Base-by-base conservation (phyloP, 192 early-diverging fungal species). In the Backusella tarrabulga region DNA sequence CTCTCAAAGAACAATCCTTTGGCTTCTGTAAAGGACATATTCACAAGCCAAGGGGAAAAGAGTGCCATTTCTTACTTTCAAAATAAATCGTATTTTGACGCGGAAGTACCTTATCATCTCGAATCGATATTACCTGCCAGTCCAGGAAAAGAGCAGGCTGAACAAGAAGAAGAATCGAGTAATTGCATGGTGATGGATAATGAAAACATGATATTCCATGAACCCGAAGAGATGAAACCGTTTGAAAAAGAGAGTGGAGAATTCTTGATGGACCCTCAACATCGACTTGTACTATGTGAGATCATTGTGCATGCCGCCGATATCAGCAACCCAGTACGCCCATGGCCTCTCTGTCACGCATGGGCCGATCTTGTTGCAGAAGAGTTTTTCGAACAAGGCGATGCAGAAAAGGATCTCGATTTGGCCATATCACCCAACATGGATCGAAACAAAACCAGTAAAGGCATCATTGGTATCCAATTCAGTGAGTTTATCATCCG, bases 311-410 rank as follows among this genome's bases (percentile, higher is more conserved):
- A 97, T 74, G 93, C 94, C 0, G 94, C 95, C 56, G 95, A 97
- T 69, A 95, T 97, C 26, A 95, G 94, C 76, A 97, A 97, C 73
- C 88, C 95, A 0, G 89, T 93, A 23, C 87, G 95, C 40, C 95
- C 95, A 4, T 95, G 92, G 91, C 77, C 79, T 0, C 86, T 96
- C 69, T 97, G 93, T 84, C 94, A 96, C 76, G 87, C 85, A 50
- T 97, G 95, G 96, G 94, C 96, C 0, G 92, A 95, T 81, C 77
- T 93, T 67, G 93, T 98, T 5, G 91, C 94, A 4, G 78, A 87
- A 68, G 97, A 98, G 81, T 98, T 96, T 69, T 95, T 95, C 75
- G 73, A 84, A 44, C 97, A 98, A 74, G 95, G 95, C 19, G 95
- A 98, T 38, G 69, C 89, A 44, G 97, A 98, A 80, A 92, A 94